A percentile compares a stretch with the other conserved stretches of the same genome.
These are phyloP conservation scores for Nicotiana tomentosiformis DNA, from an alignment of 257 asterid genomes.

Conservation along the genomic window DNA sequence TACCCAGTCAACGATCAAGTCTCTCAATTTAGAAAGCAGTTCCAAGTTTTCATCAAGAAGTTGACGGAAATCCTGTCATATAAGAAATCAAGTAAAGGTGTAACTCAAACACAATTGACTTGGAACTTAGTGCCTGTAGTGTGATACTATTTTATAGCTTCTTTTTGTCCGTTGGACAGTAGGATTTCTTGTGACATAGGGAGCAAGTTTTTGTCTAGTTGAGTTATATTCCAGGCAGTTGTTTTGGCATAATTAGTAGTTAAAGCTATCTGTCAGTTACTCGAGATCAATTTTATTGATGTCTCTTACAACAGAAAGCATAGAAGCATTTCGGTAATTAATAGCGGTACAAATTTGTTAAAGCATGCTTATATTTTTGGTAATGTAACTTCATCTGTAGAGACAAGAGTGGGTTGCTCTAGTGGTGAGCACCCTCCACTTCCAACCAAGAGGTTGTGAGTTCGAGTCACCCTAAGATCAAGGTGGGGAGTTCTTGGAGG, in stretches of 20 bases:
- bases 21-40: conserved; percentile 65
- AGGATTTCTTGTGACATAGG: background rate
- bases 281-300: background rate
- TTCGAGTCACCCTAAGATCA: too few relatives aligned
- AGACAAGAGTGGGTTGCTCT: too few relatives aligned
- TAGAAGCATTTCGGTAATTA: background rate
- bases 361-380: background rate
- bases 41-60: conserved; percentile 77
- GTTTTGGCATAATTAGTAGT: background rate
- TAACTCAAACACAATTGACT: background rate
- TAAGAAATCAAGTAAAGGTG: conserved; percentile 12
- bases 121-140: background rate
- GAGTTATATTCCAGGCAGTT: background rate
- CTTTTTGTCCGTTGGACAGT: background rate
- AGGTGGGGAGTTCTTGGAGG: too few relatives aligned
- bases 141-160: background rate
- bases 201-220: background rate
- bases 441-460: too few relatives aligned
- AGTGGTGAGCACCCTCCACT: too few relatives aligned
- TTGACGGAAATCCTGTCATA: conserved; percentile 58
- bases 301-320: background rate
- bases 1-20: conserved; percentile 59
- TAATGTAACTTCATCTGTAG: background rate
- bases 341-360: background rate
- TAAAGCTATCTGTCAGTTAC: conserved; percentile 2